Evolutionary conservation across 768 basidiomycete genomes (phyloP).

Genomic region (Suillus decipiens): DNA sequence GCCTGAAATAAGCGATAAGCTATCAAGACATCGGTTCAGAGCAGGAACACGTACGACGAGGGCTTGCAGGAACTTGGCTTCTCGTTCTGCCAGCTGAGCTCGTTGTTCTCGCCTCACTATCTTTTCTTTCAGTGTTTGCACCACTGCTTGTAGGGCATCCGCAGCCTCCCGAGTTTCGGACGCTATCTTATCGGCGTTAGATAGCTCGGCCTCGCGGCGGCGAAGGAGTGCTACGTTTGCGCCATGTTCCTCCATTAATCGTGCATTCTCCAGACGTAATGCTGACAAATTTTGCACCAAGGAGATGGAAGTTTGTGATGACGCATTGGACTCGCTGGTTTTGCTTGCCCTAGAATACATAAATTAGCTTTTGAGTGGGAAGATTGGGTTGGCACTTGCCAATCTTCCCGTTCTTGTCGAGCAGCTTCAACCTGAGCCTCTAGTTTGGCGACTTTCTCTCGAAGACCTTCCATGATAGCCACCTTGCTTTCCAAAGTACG

Average conservation of each 20-base stretch:
- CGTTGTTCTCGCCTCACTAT: constrained; percentile 40
- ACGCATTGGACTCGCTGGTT: constrained; percentile 34
- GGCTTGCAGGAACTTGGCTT: constrained; percentile 66
- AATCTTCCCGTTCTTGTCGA: constrained; percentile 55
- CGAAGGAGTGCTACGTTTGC: constrained; percentile 53
- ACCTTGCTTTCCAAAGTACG: constrained; percentile 58
- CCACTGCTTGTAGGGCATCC: constrained; percentile 36
- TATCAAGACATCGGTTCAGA: background rate
- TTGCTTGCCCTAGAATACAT: constrained; percentile 39
- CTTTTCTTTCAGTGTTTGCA: constrained; percentile 41
- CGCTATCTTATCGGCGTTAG: constrained; percentile 38
- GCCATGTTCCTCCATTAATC: constrained; percentile 69
- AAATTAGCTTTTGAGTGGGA: constrained; percentile 9
- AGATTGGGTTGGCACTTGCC: constrained; percentile 38
- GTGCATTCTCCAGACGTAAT: constrained; percentile 63
- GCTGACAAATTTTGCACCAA: constrained; percentile 58
- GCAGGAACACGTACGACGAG: constrained; percentile 53
- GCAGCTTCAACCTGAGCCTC: constrained; percentile 69
- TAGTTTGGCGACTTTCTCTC: constrained; percentile 54
- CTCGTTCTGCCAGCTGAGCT: constrained; percentile 51
- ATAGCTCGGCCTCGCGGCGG: constrained; percentile 53
- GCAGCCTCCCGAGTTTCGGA: constrained; percentile 38
- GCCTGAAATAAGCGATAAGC: constrained; percentile 39
- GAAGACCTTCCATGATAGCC: constrained; percentile 49
- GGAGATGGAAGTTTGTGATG: constrained; percentile 51